Percentiles rank a stretch among this genome's conserved stretches.
Evolutionary conservation across 257 asterid species (phyloP).

Genomic region (Plantago elongata): DNA sequence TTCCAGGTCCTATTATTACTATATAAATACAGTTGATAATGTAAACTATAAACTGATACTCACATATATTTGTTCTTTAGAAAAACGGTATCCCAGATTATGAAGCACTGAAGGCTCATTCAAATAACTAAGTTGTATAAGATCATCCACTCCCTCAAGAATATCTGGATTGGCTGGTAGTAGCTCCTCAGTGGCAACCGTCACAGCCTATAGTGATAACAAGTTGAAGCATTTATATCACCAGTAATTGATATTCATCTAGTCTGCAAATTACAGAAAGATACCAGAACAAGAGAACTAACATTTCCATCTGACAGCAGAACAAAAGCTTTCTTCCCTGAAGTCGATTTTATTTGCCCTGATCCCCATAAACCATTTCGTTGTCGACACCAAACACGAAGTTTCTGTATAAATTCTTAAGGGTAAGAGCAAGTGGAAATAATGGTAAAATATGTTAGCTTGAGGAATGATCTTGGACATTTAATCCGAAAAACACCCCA

Average conservation of each 20-base stretch:
- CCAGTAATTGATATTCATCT: background rate
- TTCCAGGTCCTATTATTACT: slow-evolving; percentile 15
- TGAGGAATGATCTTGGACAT: slow-evolving; percentile 2
- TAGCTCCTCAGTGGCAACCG: slow-evolving; percentile 55
- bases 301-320: slow-evolving; percentile 64
- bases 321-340: slow-evolving; percentile 67
- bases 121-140: slow-evolving; percentile 76
- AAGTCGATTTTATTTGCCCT: slow-evolving; percentile 68
- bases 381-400: slow-evolving; percentile 69
- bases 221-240: slow-evolving; percentile 15
- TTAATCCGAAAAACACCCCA: background rate
- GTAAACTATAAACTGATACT: slow-evolving; percentile 19
- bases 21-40: background rate
- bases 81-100: slow-evolving; percentile 72
- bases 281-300: slow-evolving; percentile 33
- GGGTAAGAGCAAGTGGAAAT: slow-evolving; percentile 19
- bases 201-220: slow-evolving; percentile 46
- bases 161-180: slow-evolving; percentile 93
- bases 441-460: background rate
- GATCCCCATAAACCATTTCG: slow-evolving; percentile 55
- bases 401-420: slow-evolving; percentile 41
- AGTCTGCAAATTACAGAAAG: slow-evolving; percentile 11
- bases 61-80: slow-evolving; percentile 67
- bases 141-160: slow-evolving; percentile 87
- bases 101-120: slow-evolving; percentile 95